Evolutionary conservation across 2,329 filamentous ascomycete genomes (phyloP), one percentile per base, ranked within the genome.

Genomic region (Pleomassaria siparia): DNA sequence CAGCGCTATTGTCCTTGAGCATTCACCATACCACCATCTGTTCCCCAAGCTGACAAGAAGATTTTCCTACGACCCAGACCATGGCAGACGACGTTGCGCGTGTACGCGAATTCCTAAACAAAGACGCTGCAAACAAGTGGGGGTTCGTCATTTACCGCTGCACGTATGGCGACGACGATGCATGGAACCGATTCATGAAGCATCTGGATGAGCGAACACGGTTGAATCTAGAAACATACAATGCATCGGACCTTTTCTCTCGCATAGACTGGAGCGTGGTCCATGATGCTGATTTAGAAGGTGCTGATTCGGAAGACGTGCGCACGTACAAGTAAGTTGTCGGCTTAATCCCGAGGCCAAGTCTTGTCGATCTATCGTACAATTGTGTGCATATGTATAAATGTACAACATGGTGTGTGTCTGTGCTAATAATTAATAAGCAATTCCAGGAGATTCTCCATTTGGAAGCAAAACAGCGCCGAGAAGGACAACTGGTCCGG

Each of bases 61-160:
- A n/a, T n/a, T n/a, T n/a, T n/a, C n/a, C n/a, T n/a, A n/a, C n/a
- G n/a, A n/a, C n/a, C n/a, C n/a, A n/a, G n/a, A n/a, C n/a, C n/a
- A n/a, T n/a, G n/a, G n/a, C n/a, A n/a, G n/a, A n/a, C n/a, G n/a
- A n/a, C n/a, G n/a, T n/a, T n/a, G n/a, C n/a, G n/a, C 32, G 32
- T 5, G 32, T 35, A 6, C 32, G 32, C 5, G 9, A 5, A 12
- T 3, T 12, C 7, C 16, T 35, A 12, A 16, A 35, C 15, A 35
- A 20, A 16, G n/a, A 35, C 15, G 15, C 32, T 20, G 12, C 18
- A 6, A 16, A 16, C 20, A 52, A 46, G 47, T 52, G 46, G 43
- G 54, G 54, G 29, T 54, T 54, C 43, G 40, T 56, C 1, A 45
- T 54, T 16, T 56, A 56, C 42, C 54, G 50, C 40, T 40, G 44